Evolutionary conservation across 805 yeast species (phyloP), one percentile per base, ranked within the genome.

Genomic region (Metschnikowia arizonensis): DNA sequence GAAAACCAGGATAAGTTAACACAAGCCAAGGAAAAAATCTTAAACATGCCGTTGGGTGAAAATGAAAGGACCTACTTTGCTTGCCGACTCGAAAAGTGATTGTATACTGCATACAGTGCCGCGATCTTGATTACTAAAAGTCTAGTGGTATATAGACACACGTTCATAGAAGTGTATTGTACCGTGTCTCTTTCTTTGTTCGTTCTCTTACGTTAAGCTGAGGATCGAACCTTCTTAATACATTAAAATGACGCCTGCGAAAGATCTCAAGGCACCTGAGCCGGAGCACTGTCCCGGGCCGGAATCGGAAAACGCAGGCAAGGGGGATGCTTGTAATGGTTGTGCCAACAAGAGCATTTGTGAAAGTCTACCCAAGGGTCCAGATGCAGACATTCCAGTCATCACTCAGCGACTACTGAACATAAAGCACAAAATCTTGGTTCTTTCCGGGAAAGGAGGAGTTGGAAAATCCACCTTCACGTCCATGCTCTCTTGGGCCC

Each of bases 281-380:
- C 98, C 99, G 1, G 97, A 89, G 60, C 98, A 93, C 64, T 93
- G 99, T 69, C 99, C 99, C 0, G 99, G 99, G 1, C 96, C 98
- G 1, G 97, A 91, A 60, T 84, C 95, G 2, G 97, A 89, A 55
- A 66, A 69, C 43, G 99, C 99, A 2, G 99, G 99, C 6, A 81
- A 85, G 56, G 90, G 88, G 2, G 96, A 88, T 59, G 96, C 98
- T 10, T 93, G 99, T 61, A 76, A 70, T 7, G 97, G 97, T 9
- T 93, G 99, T 69, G 95, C 97, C 12, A 93, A 93, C 66, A 89
- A 93, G 64, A 81, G 76, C 36, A 85, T 91, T 4, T 93, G 99
- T 67, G 84, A 88, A 42, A 79, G 95, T 2, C 72, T 89, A 10
- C 93, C 93, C 7, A 85, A 85, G 60, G 97, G 96, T 2, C 97